Base-by-base conservation (phyloP, 2,329 filamentous ascomycete species). In the Zasmidium angulare region DNA sequence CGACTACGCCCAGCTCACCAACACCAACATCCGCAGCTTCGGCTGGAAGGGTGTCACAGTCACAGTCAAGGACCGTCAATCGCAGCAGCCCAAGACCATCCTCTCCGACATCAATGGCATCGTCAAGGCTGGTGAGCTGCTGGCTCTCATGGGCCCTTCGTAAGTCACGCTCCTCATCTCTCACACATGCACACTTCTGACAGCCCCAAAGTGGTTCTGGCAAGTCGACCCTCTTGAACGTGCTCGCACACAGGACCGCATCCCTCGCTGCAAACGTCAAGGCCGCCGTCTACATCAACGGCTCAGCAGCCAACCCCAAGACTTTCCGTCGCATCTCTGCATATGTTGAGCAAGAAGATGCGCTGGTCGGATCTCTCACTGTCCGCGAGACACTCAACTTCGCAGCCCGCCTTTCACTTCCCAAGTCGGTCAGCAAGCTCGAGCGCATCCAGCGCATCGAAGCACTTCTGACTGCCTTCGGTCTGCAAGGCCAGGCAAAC, bases 281-380 rank as follows among this genome's bases (percentile, higher is more conserved):
- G 26, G 84, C 84, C 17, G 72, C 78, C 2, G 78, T 86, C 14
- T 79, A 83, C 56, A 80, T 90, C 65, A 92, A 95, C 72, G 89
- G 89, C 26, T 72, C 70, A 1, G 69, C 75, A 2, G 76, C 86
- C 2, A 80, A 85, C 1, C 74, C 79, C 7, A 72, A 78, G 7
- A 77, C 78, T 0, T 88, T 93, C 66, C 84, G 85, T 19, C 80
- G 84, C 50, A 80, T 93, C 52, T 88, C 84, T 56, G 86, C 86
- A 50, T 96, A 92, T 70, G 91, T 96, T 21, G 91, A 96, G 77
- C 91, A 96, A 73, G 90, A 96, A 65, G 91, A 96, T 78, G 88
- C 90, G 0, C 80, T 96, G 12, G 89, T 93, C 53, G 91, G 91
- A 3, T 88, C 88, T 0, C 78, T 96, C 64, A 96, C 91, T 0